Percentiles rank a stretch among this genome's conserved stretches.
Evolutionary conservation across 1,284 basidiomycete genomes (phyloP).

Genomic region (Xerocomus amazonicus): DNA sequence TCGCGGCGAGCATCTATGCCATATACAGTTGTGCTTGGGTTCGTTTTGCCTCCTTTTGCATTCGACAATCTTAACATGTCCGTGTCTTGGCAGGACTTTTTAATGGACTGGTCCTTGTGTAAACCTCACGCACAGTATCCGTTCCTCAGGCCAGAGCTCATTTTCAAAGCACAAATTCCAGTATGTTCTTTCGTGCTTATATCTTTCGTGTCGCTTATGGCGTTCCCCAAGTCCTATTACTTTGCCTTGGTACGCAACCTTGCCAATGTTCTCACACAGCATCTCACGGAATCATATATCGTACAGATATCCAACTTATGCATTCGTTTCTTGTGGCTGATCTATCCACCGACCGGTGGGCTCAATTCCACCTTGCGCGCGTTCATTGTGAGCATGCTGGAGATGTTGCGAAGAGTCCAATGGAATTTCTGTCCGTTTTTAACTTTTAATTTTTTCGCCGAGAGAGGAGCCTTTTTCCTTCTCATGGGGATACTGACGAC

Average conservation of each 20-base stretch:
- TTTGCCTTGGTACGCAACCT: constrained; percentile 57
- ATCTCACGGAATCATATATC: neutral
- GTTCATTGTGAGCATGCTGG: constrained; percentile 71
- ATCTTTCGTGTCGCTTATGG: neutral
- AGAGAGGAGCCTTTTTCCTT: too few species aligned
- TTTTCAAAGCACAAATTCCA: constrained; percentile 59
- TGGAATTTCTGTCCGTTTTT: constrained; percentile 85
- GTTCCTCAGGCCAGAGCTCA: constrained; percentile 70
- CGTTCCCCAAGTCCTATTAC: constrained; percentile 59
- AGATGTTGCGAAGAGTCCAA: constrained; percentile 81
- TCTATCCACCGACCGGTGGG: constrained; percentile 65
- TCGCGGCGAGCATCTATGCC: constrained; percentile 64
- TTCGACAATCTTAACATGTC: neutral
- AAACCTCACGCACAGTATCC: constrained; percentile 53
- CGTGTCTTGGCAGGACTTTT: constrained; percentile 50
- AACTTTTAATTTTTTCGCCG: neutral
- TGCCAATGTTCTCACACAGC: neutral
- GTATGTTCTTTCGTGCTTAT: constrained; percentile 39
- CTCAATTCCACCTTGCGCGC: constrained; percentile 56
- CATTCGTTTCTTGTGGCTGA: constrained; percentile 78
- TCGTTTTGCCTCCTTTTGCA: constrained; percentile 20
- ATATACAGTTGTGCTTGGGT: constrained; percentile 81
- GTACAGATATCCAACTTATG: constrained; percentile 66
- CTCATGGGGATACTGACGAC: neutral
- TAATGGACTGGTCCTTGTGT: constrained; percentile 83